Evolutionary conservation across 495 filamentous ascomycete species (phyloP).

Genomic region (Sporormia fimetaria): DNA sequence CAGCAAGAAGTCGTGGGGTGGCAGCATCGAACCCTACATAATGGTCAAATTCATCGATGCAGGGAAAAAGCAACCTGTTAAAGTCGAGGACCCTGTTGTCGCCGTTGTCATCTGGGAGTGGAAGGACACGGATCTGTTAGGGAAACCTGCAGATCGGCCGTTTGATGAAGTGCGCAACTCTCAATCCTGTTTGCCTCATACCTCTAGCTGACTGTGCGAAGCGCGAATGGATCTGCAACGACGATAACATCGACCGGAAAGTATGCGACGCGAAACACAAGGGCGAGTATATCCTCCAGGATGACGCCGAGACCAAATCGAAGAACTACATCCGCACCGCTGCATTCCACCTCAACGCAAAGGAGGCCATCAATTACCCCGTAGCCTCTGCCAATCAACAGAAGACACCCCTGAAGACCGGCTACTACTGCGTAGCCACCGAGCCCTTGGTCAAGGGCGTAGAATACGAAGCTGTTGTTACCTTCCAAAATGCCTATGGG

Average conservation of each 20-base stretch:
- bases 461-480: conserved; percentile 68
- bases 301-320: conserved; percentile 58
- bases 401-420: conserved; percentile 49
- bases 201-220: conserved; percentile 26
- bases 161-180: conserved; percentile 21
- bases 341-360: conserved; percentile 71
- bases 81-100: conserved; percentile 56
- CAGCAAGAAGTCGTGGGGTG: conserved; percentile 78
- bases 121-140: conserved; percentile 70
- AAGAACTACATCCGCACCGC: conserved; percentile 60
- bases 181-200: conserved; percentile 19
- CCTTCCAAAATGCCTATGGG: conserved; percentile 91
- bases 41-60: conserved; percentile 64
- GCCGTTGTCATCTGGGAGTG: conserved; percentile 92
- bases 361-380: conserved; percentile 61
- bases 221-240: conserved; percentile 67
- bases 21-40: conserved; percentile 79
- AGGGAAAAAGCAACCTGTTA: conserved; percentile 31
- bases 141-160: conserved; percentile 31
- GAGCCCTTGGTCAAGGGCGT: conserved; percentile 44
- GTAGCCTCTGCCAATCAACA: conserved; percentile 35
- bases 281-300: conserved; percentile 73
- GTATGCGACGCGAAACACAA: conserved; percentile 62
- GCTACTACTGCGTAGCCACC: conserved; percentile 91
- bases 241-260: conserved; percentile 49